Conservation (phyloP, 164 flowering plant species). For the Hamamelis virginiana region DNA sequence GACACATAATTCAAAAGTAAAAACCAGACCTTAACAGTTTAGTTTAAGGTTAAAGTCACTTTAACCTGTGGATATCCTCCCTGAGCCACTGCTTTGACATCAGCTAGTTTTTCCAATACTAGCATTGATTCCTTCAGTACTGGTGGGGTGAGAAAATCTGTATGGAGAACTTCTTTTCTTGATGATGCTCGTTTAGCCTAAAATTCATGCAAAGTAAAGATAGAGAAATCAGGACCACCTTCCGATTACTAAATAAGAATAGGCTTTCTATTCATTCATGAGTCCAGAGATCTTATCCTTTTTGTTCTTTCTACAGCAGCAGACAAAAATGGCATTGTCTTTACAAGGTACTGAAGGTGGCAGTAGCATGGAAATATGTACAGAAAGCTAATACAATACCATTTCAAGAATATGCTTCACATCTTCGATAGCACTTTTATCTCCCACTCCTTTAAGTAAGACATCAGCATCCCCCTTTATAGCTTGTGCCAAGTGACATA, state of each 20-base stretch:
- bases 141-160: conserved; percentile 90
- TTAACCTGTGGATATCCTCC: conserved; percentile 92
- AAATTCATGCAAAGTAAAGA: background rate
- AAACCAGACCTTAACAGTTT: background rate
- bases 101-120: conserved; percentile 64
- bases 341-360: background rate
- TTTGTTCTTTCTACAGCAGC: background rate
- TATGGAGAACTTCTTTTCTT: conserved; percentile 68
- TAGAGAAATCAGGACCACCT: background rate
- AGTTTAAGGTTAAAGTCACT: no score
- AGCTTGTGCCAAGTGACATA: conserved; percentile 56
- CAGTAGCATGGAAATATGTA: conserved; percentile 4
- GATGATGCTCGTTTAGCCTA: conserved; percentile 73
- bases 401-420: conserved; percentile 78
- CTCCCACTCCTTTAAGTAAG: conserved; percentile 54
- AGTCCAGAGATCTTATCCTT: background rate
- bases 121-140: conserved; percentile 65
- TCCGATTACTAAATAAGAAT: no score
- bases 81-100: conserved; percentile 63
- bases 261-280: background rate
- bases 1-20: background rate
- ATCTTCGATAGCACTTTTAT: conserved; percentile 49
- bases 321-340: background rate
- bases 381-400: conserved; percentile 41
- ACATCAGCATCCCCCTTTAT: conserved; percentile 49